Percentiles rank a stretch among this genome's conserved stretches.
These are phyloP conservation scores for Barnettozyma vustinii DNA, from an alignment of 805 yeast genomes.

Conservation along the genomic window DNA sequence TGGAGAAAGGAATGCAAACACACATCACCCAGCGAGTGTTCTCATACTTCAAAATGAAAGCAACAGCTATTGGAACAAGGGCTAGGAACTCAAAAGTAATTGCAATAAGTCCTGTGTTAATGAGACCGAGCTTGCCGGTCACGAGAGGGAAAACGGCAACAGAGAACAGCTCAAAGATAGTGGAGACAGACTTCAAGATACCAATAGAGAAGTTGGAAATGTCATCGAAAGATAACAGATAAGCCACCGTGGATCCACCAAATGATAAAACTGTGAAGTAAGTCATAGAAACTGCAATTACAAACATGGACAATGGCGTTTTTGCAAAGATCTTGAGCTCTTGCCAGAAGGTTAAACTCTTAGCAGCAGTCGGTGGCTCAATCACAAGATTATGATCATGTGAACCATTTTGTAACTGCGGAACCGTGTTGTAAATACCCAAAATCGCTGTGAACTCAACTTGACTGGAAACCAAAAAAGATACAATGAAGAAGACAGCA, in stretches of 20 bases:
- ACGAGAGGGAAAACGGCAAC: slow-evolving; percentile 30
- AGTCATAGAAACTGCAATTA: slow-evolving; percentile 26
- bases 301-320: slow-evolving; percentile 27
- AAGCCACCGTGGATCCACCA: slow-evolving; percentile 34
- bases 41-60: slow-evolving; percentile 12
- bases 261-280: slow-evolving; percentile 36
- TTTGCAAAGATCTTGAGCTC: slow-evolving; percentile 18
- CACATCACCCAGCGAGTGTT: slow-evolving; percentile 20
- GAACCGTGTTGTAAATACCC: slow-evolving; percentile 28
- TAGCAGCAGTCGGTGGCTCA: neutral
- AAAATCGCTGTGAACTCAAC: slow-evolving; percentile 32
- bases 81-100: slow-evolving; percentile 28
- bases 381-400: neutral
- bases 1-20: slow-evolving; percentile 26
- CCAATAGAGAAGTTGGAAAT: slow-evolving; percentile 28
- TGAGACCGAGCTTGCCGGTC: slow-evolving; percentile 22
- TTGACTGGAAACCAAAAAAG: slow-evolving; percentile 26
- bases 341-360: slow-evolving; percentile 12
- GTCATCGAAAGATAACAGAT: slow-evolving; percentile 27
- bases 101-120: slow-evolving; percentile 28
- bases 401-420: slow-evolving; percentile 20
- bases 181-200: slow-evolving; percentile 28
- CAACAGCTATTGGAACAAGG: slow-evolving; percentile 22
- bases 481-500: slow-evolving; percentile 23
- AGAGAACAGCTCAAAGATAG: slow-evolving; percentile 28